Evolutionary conservation across 2,329 filamentous ascomycete species (phyloP).

Genomic region (Scopulariopsis brevicaulis): DNA sequence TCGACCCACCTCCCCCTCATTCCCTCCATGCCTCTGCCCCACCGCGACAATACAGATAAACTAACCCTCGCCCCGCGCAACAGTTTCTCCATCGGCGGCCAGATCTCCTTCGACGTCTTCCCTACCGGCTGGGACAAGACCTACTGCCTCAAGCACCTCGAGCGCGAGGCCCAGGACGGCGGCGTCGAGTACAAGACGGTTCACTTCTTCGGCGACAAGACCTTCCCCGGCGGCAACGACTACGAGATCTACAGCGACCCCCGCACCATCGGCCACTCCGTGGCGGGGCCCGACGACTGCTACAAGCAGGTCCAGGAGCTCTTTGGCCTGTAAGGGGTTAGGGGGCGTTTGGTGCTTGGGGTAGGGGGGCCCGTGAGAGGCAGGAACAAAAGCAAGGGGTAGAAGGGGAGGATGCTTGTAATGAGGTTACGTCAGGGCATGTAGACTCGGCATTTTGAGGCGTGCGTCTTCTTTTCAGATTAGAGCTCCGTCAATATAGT

Average conservation of each 20-base stretch:
- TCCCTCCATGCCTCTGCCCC: constrained; percentile 2
- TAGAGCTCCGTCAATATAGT: neutral
- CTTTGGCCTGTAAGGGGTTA: constrained; percentile 49
- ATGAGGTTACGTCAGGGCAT: neutral
- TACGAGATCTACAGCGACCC: constrained; percentile 82
- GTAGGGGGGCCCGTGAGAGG: neutral
- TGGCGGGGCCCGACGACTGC: constrained; percentile 74
- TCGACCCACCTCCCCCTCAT: neutral
- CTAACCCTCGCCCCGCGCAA: neutral
- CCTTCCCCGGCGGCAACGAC: constrained; percentile 82
- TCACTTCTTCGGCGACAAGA: constrained; percentile 99
- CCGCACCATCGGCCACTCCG: constrained; percentile 75
- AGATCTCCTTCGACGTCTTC: constrained; percentile 98
- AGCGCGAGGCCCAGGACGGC: constrained; percentile 62
- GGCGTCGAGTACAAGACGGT: constrained; percentile 74
- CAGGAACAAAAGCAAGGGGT: neutral
- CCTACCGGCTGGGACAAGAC: constrained; percentile 97
- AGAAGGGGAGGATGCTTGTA: neutral
- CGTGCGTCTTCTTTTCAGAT: neutral
- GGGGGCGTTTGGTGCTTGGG: neutral
- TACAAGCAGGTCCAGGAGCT: constrained; percentile 68
- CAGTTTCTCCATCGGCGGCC: constrained; percentile 87
- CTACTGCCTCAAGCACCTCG: constrained; percentile 83
- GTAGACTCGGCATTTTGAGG: neutral
- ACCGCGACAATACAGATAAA: neutral